A percentile compares a stretch with the other conserved stretches of the same genome.
Conservation (phyloP, 345 rosid genomes). For the Populus davidiana region DNA sequence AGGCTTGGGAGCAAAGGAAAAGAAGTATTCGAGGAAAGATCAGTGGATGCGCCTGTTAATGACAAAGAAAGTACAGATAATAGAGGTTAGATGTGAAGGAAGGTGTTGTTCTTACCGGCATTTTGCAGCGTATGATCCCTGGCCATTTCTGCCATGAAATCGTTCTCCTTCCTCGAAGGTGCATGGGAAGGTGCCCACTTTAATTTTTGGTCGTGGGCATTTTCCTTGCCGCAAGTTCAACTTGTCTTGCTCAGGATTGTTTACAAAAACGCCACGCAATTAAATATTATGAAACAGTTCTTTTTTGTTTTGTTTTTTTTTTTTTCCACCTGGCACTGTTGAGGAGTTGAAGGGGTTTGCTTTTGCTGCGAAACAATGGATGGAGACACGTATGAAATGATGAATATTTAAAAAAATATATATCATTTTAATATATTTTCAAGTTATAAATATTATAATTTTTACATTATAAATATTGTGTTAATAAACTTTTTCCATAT, state of each 20-base stretch:
- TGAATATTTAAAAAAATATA: neutral
- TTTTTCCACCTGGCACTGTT: neutral
- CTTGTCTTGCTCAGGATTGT: neutral
- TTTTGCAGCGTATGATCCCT: constrained; percentile 8
- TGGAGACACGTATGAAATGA: neutral
- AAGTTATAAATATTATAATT: too few relatives aligned
- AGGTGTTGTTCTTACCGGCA: neutral
- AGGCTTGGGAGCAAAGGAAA: constrained; percentile 1
- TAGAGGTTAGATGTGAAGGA: neutral
- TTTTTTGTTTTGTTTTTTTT: neutral
- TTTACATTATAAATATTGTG: too few relatives aligned
- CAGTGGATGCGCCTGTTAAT: constrained; percentile 4
- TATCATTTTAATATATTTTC: too few relatives aligned
- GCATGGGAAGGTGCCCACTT: constrained; percentile 34
- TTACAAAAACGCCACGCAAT: constrained; percentile 2
- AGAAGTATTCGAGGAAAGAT: constrained; percentile 16
- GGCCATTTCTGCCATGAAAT: neutral
- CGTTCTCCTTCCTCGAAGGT: constrained; percentile 45
- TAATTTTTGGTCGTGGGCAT: neutral
- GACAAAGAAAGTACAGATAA: constrained; percentile 33
- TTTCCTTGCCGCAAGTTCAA: neutral
- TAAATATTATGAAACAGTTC: neutral
- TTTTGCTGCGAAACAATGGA: neutral
- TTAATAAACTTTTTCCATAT: too few relatives aligned
- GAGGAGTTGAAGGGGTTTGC: neutral